Percentiles rank a stretch among this genome's conserved stretches.
Evolutionary conservation across 129 eudicot genomes (phyloP).

Genomic region (Scalesia atractyloides): DNA sequence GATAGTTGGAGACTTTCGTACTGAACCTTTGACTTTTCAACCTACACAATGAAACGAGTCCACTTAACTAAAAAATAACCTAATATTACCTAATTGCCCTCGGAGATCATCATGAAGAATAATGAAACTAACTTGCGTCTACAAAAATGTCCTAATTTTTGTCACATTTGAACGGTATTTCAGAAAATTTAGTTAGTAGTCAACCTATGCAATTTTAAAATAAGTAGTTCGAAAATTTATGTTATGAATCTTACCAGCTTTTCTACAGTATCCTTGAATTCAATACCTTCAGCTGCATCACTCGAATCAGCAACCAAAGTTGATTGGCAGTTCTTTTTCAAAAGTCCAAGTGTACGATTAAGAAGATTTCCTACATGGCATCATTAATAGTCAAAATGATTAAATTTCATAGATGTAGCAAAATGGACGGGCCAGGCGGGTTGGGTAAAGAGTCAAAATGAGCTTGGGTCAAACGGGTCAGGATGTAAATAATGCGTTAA

Average conservation of each 20-base stretch:
- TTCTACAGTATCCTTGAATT: constrained; percentile 77
- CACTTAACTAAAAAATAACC: constrained; percentile 3
- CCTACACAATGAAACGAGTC: constrained; percentile 37
- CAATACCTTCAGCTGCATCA: constrained; percentile 84
- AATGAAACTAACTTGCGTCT: constrained; percentile 5
- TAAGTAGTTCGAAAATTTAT: not conserved
- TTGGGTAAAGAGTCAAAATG: not conserved
- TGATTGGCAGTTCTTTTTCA: constrained; percentile 91
- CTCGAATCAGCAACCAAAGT: constrained; percentile 74
- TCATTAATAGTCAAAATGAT: constrained; percentile 15
- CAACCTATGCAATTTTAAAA: constrained; percentile 8
- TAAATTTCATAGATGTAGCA: not conserved
- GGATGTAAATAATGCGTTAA: not conserved
- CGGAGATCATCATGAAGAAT: not conserved
- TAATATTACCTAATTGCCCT: not conserved
- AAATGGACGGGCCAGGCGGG: not conserved
- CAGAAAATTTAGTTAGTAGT: not conserved
- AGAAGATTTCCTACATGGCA: constrained; percentile 84
- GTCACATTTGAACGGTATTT: not conserved
- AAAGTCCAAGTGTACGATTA: constrained; percentile 97
- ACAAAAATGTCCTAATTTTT: not conserved
- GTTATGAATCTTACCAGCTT: constrained; percentile 56
- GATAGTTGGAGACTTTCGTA: constrained; percentile 76
- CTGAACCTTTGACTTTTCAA: constrained; percentile 64
- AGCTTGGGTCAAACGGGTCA: not conserved